Base-by-base conservation (phyloP, 2,329 filamentous ascomycete genomes). In the Penicillium sp. region DNA sequence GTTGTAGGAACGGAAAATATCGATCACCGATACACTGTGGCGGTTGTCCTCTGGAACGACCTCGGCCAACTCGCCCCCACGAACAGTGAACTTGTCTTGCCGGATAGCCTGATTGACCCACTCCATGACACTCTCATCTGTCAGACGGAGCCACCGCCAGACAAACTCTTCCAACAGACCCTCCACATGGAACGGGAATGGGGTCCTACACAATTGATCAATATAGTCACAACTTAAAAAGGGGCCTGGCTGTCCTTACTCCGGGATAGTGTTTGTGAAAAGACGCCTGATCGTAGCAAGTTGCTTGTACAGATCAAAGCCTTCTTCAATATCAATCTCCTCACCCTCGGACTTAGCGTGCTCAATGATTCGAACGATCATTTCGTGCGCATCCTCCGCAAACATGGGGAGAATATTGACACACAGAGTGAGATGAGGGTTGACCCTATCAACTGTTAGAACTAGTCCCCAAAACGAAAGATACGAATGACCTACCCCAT, bases 1-100 rank as follows among this genome's bases (percentile, higher is more conserved):
- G 71, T 93, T 96, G 83, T 98, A 97, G 0, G 96, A 89, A 70
- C 91, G 89, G 80, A 97, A 98, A 47, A 97, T 88, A 76, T 99
- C 95, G 65, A 97, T 91, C 8, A 96, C 88, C 17, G 94, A 98
- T 62, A 94, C 88, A 75, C 94, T 98, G 78, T 98, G 95, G 33
- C 94, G 88, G 72, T 97, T 88, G 35, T 92, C 89, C 72, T 97
- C 92, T 1, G 85, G 85, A 0, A 90, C 84, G 40, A 88, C 82
- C 33, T 88, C 85, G 4, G 87, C 85, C 10, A 85, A 83, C 64
- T 87, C 83, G 53, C 89, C 84, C 10, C 85, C 85, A 58, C 91
- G 86, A 58, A 96, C 89, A 68, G 88, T 85, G 78, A 98, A 99
- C 60, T 88, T 81, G 75, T 99, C 95, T 69, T 96, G 91, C 75